These are phyloP conservation scores for Salix caprea DNA, from an alignment of 345 rosid species.

Conservation along the genomic window DNA sequence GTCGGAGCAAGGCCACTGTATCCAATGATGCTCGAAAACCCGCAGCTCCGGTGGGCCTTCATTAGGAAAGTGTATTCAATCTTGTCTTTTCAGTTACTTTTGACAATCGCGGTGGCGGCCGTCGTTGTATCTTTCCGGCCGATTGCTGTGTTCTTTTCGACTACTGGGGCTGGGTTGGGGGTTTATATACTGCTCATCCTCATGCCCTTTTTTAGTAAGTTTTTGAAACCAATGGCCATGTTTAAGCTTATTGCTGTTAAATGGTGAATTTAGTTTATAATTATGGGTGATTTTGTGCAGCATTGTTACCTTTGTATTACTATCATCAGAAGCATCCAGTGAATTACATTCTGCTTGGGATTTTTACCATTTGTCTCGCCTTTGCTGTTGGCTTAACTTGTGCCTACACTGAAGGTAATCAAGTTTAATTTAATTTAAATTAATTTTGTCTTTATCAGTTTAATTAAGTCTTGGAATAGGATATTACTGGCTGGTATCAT, in stretches of 20 bases:
- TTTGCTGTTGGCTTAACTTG: slow-evolving; percentile 85
- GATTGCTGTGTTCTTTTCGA: slow-evolving; percentile 62
- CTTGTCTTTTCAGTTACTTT: slow-evolving; percentile 62
- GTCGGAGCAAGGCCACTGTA: slow-evolving; percentile 63
- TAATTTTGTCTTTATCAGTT: neutral
- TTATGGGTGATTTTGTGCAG: slow-evolving; percentile 35
- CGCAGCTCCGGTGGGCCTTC: slow-evolving; percentile 88
- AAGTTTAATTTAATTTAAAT: neutral
- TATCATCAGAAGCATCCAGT: slow-evolving; percentile 88
- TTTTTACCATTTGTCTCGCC: slow-evolving; percentile 69
- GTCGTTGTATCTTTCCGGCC: slow-evolving; percentile 61
- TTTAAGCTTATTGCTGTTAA: neutral
- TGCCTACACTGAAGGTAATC: slow-evolving; percentile 68
- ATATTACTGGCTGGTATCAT: too few species aligned
- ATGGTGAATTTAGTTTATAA: neutral
- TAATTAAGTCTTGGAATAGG: slow-evolving; percentile 1
- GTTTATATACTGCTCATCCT: slow-evolving; percentile 70
- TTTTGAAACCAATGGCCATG: neutral
- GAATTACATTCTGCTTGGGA: slow-evolving; percentile 67
- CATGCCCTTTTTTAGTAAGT: slow-evolving; percentile 66
- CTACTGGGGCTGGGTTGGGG: slow-evolving; percentile 59
- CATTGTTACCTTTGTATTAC: slow-evolving; percentile 69
- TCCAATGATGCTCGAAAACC: slow-evolving; percentile 83
- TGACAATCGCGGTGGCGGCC: slow-evolving; percentile 71
- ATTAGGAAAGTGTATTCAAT: slow-evolving; percentile 83